Evolutionary conservation across 495 filamentous ascomycete genomes (phyloP).

Genomic region (Neurospora intermedia): DNA sequence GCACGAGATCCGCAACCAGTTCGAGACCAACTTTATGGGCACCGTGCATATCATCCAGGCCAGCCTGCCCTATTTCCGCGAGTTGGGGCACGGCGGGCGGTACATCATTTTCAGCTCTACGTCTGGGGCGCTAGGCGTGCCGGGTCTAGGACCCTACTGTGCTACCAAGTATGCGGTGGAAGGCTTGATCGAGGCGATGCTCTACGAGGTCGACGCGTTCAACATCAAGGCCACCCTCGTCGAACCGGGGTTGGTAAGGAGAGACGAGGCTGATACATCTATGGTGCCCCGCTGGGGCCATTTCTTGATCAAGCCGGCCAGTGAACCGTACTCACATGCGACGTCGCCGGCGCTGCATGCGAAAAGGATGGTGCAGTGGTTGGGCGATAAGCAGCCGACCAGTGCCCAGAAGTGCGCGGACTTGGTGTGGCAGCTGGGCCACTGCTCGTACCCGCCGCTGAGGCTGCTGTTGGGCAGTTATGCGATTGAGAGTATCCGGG

Average conservation of each 20-base stretch:
- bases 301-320: constrained; percentile 79
- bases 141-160: constrained; percentile 86
- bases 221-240: constrained; percentile 88
- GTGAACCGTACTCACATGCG: constrained; percentile 65
- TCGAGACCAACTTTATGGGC: constrained; percentile 94
- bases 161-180: constrained; percentile 96
- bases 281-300: constrained; percentile 71
- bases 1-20: constrained; percentile 88
- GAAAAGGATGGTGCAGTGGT: constrained; percentile 89
- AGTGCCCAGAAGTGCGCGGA: constrained; percentile 91
- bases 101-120: constrained; percentile 94
- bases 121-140: constrained; percentile 78
- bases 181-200: constrained; percentile 86
- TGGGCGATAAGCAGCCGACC: constrained; percentile 82
- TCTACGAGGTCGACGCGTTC: constrained; percentile 87
- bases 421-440: constrained; percentile 89
- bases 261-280: constrained; percentile 50
- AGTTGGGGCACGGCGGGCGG: constrained; percentile 59
- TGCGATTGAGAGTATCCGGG: constrained; percentile 89
- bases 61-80: constrained; percentile 80
- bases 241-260: constrained; percentile 76
- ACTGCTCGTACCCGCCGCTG: constrained; percentile 84
- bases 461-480: constrained; percentile 79
- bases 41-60: constrained; percentile 86
- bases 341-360: constrained; percentile 80